Evolutionary conservation across 163 green algal species (phyloP).

Genomic region (Trebouxiophyceae sp.): DNA sequence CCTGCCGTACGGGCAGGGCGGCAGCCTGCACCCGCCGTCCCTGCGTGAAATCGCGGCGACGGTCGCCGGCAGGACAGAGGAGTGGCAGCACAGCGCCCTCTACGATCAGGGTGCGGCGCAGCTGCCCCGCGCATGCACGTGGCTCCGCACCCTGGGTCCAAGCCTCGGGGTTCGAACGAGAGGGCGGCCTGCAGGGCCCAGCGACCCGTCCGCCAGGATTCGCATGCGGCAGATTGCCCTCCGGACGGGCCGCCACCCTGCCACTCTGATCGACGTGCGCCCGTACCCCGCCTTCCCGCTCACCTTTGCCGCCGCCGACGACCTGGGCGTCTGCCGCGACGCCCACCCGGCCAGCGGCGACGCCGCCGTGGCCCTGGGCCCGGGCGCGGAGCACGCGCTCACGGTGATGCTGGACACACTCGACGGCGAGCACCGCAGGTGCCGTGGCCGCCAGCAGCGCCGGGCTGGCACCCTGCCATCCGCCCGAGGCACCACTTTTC

Average conservation of each 20-base stretch:
- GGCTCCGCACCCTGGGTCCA: background rate
- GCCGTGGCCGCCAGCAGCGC: background rate
- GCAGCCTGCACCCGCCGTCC: background rate
- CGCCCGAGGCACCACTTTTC: background rate
- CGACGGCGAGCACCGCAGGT: constrained; percentile 17
- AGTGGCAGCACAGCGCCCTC: background rate
- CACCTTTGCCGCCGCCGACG: constrained; percentile 15
- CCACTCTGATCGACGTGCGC: constrained; percentile 1
- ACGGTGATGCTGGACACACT: constrained; percentile 14
- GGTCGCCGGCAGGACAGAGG: background rate
- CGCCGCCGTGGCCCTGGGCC: constrained; percentile 9
- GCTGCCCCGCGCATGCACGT: background rate
- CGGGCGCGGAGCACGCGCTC: constrained; percentile 10
- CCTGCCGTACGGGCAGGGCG: too few relatives aligned
- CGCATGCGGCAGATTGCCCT: background rate
- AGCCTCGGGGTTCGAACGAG: background rate
- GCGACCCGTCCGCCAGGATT: too few relatives aligned
- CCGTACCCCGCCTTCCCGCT: constrained; percentile 1
- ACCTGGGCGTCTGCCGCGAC: constrained; percentile 4
- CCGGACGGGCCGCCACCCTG: background rate
- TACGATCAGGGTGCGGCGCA: background rate
- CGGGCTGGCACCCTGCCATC: background rate
- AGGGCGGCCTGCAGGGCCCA: too few relatives aligned
- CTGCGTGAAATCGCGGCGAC: background rate
- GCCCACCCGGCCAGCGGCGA: background rate